phyloP scores from a whole-genome alignment of 345 rosid genomes.

The Aquilaria malaccensis region DNA sequence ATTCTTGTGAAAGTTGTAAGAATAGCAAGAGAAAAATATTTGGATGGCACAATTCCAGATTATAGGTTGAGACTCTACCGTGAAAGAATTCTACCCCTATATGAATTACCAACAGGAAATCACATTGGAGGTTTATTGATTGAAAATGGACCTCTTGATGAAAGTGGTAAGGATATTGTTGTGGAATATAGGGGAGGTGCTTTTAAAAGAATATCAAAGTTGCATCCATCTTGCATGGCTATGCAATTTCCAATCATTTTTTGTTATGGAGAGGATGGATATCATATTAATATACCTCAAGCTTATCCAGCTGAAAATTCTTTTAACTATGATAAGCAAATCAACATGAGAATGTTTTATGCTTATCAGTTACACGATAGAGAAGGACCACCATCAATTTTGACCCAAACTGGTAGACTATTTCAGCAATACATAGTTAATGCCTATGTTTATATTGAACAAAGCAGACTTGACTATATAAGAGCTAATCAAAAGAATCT shows the following conservation, averaged over 20 bases:
- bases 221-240: too few species aligned
- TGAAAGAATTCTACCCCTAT: neutral
- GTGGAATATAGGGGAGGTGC: neutral
- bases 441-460: neutral
- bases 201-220: neutral
- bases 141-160: too few species aligned
- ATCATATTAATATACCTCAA: too few species aligned
- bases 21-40: neutral
- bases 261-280: too few species aligned
- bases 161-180: neutral
- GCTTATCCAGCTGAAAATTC: too few species aligned
- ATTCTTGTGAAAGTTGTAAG: neutral
- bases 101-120: neutral
- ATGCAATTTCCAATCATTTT: too few species aligned
- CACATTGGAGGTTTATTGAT: neutral
- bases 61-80: neutral
- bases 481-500: neutral
- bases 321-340: too few species aligned
- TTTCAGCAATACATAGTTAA: neutral
- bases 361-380: neutral
- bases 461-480: neutral
- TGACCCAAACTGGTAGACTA: neutral
- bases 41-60: neutral
- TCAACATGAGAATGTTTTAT: neutral
- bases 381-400: neutral